These are phyloP conservation scores for Conringia planisiliqua DNA, from an alignment of 345 rosid species.

Conservation along the genomic window DNA sequence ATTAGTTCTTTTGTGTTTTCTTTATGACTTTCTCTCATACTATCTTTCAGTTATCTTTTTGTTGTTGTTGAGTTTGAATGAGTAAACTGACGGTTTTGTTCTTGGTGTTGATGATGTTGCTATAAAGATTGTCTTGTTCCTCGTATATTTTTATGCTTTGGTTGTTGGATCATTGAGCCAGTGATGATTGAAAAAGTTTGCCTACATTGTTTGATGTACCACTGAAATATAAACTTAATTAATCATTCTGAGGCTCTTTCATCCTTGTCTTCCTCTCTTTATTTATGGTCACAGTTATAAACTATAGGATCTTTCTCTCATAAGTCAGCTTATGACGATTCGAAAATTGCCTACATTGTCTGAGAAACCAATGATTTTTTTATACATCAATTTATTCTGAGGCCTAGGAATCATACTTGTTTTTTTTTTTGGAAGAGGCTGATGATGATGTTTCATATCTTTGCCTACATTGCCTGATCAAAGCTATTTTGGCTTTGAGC, in stretches of 20 bases:
- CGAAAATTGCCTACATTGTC: slow-evolving; percentile 23
- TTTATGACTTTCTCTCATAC: background rate
- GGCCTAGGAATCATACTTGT: background rate
- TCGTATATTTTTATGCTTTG: background rate
- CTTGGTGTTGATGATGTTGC: background rate
- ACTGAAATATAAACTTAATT: slow-evolving; percentile 10
- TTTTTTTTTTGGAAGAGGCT: background rate
- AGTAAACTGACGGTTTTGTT: background rate
- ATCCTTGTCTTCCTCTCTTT: background rate
- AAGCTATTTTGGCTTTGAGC: slow-evolving; percentile 17
- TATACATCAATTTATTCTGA: slow-evolving; percentile 2
- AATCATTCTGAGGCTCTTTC: slow-evolving; percentile 20
- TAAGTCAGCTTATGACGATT: background rate
- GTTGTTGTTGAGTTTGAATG: background rate
- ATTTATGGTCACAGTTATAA: background rate
- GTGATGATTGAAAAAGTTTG: slow-evolving; percentile 28
- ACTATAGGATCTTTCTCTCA: background rate
- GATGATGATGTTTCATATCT: slow-evolving; percentile 32
- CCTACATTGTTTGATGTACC: slow-evolving; percentile 29
- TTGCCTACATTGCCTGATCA: slow-evolving; percentile 38
- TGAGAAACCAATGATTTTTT: background rate
- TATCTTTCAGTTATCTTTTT: background rate
- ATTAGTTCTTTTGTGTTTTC: background rate
- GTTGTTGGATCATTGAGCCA: slow-evolving; percentile 6
- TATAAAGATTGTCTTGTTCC: background rate